Evolutionary conservation across 2,329 filamentous ascomycete genomes (phyloP), one percentile per base, ranked within the genome.

Genomic region (Ciborinia camelliae): DNA sequence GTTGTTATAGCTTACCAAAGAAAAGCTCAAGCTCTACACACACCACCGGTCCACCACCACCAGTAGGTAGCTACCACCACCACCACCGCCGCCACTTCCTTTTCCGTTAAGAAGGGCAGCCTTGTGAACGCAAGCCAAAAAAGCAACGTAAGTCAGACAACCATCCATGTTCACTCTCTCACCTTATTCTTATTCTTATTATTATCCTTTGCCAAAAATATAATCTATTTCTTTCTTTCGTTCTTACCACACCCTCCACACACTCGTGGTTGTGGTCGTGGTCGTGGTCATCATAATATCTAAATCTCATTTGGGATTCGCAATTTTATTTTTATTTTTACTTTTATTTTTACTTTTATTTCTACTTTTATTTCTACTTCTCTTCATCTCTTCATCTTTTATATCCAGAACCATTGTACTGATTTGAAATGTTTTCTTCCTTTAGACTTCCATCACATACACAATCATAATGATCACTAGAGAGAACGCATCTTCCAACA

Each of bases 401-500:
- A 26, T 23, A 39, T 39, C 23, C 9, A 15, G 45, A 51, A 28
- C 30, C 1, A 26, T 23, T 18, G 20, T 63, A 32, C 54, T 63
- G 9, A 58, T 63, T 20, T 15, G 51, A 20, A 63, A 63, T 63
- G 62, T 43, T 63, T 63, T 63, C n/a, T 23, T 20, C 39, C 39
- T 20, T 26, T 50, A 59, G 53, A 55, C 43, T 30, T 28, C 53
- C 14, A 51, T 37, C 45, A 59, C 39, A 58, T 10, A 5, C 43
- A n/a, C 35, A 30, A 8, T 47, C 64, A 71, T 62, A 43, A 72
- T 73, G 72, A 71, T 72, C 63, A 71, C 70, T 59, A 68, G 63
- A 70, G 70, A 73, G 64, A 66, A 69, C 45, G 68, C 66, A 65
- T 69, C 72, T 20, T 73, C 69, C 75, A 80, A 82, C 73, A 81